Evolutionary conservation across 495 filamentous ascomycete genomes (phyloP).

Genomic region (Copromyces sp.): DNA sequence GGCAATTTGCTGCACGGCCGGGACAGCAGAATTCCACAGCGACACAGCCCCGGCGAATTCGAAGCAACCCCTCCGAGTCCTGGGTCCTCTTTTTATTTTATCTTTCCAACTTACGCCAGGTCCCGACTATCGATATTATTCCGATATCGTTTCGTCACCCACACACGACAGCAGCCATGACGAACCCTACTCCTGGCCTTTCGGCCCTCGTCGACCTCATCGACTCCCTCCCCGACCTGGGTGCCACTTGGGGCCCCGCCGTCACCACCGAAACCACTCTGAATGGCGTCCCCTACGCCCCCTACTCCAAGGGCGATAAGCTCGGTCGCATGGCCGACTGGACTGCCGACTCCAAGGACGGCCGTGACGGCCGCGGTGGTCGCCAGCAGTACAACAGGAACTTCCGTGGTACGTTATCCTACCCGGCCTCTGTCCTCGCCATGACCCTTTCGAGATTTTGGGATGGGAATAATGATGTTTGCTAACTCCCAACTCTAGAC

Average conservation of each 20-base stretch:
- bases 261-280: constrained; percentile 73
- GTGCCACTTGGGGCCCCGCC: constrained; percentile 80
- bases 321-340: constrained; percentile 98
- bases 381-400: constrained; percentile 83
- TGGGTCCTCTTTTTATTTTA: not conserved
- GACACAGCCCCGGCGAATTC: not conserved
- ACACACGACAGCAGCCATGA: constrained; percentile 13
- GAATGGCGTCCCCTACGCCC: constrained; percentile 90
- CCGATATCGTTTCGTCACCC: not conserved
- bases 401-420: constrained; percentile 61
- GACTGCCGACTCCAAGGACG: constrained; percentile 87
- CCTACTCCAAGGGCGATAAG: constrained; percentile 98
- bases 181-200: constrained; percentile 13
- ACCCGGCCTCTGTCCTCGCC: not conserved
- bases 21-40: not conserved
- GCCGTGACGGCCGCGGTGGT: constrained; percentile 61
- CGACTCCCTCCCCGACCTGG: constrained; percentile 42
- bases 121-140: constrained; percentile 1
- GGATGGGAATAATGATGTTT: not conserved
- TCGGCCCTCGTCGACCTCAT: constrained; percentile 45
- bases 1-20: not conserved
- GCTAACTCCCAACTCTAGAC: constrained; percentile 40
- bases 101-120: not conserved
- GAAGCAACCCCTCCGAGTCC: not conserved
- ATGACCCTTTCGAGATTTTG: not conserved